Evolutionary conservation across 352 stramenopile genomes (phyloP), one percentile per base, ranked within the genome.

Genomic region (Phytophthora lateralis): DNA sequence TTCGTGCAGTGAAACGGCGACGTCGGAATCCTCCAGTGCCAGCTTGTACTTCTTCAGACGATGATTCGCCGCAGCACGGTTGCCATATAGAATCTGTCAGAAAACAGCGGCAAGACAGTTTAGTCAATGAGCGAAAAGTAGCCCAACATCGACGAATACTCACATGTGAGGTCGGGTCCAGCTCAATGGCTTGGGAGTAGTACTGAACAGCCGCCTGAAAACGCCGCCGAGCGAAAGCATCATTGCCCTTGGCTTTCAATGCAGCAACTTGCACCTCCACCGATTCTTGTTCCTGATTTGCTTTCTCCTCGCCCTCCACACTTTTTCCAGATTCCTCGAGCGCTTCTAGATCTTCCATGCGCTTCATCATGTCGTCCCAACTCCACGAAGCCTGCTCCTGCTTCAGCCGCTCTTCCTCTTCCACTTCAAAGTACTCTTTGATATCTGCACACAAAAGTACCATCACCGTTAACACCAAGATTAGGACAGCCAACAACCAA

Each of bases 181-280:
- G 35, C 17, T 74, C 71, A 37, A 98, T 97, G 7, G 93, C 91
- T 29, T 96, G 78, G 12, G 86, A 91, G 66, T 98, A 98, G n/a
- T 83, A 82, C 30, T 83, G 70, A 30, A 89, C 76, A 4, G 93
- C 90, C 12, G 78, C 78, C 26, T 80, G 61, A 61, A 98, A 98
- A 10, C 90, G 75, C 3, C 76, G 68, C 24, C 73, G 77, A 15
- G 84, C 73, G 61, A 96, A 96, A 8, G 85, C 85, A 4, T 80
- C 77, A 57, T 96, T 96, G 24, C 87, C 87, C 48, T 91, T 88
- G 8, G 75, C 75, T 32, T 94, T 94, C 6, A 90, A 49, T 1
- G 76, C 71, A 12, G 71, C 63, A n/a, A 71, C 72, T 43, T 76
- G 69, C 15, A 68, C 54, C 35, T 73, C 68, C 6, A 50, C 43